Evolutionary conservation across 768 basidiomycete genomes (phyloP).

Genomic region (Kondoa subrosea): DNA sequence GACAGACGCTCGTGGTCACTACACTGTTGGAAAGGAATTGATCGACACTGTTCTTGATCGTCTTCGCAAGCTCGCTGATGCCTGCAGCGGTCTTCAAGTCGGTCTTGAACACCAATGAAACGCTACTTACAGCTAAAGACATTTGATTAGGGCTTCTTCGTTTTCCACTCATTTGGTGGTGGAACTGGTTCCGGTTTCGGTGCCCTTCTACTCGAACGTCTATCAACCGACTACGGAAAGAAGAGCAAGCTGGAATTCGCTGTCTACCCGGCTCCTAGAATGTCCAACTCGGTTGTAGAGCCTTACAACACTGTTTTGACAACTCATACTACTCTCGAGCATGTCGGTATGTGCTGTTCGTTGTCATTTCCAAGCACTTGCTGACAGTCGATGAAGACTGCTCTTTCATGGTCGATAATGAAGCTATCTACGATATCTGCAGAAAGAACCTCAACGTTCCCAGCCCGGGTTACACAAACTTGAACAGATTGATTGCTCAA

Average conservation of each 20-base stretch:
- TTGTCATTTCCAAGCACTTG: not conserved
- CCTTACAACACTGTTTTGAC: conserved; percentile 84
- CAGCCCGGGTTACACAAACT: conserved; percentile 76
- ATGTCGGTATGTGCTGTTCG: conserved; percentile 50
- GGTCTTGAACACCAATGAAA: not conserved
- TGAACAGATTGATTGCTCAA: conserved; percentile 92
- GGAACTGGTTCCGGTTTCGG: conserved; percentile 99
- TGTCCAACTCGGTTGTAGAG: conserved; percentile 79
- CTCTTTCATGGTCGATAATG: conserved; percentile 99
- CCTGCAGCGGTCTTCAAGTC: conserved; percentile 81
- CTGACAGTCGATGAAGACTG: conserved; percentile 43
- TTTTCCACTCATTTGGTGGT: conserved; percentile 99
- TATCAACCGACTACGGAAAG: conserved; percentile 97
- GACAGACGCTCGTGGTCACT: conserved; percentile 91
- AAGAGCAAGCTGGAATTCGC: conserved; percentile 98
- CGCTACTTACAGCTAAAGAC: not conserved
- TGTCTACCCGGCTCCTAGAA: conserved; percentile 52
- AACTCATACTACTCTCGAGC: conserved; percentile 96
- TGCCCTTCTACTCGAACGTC: conserved; percentile 86
- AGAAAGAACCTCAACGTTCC: conserved; percentile 75
- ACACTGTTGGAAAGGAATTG: conserved; percentile 95
- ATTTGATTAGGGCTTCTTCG: conserved; percentile 60
- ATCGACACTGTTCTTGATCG: conserved; percentile 96
- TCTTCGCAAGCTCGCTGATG: conserved; percentile 87
- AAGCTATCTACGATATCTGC: conserved; percentile 98